These are phyloP conservation scores for Triticum timopheevii DNA, from an alignment of 176 grass and related monocot genomes.

Conservation along the genomic window DNA sequence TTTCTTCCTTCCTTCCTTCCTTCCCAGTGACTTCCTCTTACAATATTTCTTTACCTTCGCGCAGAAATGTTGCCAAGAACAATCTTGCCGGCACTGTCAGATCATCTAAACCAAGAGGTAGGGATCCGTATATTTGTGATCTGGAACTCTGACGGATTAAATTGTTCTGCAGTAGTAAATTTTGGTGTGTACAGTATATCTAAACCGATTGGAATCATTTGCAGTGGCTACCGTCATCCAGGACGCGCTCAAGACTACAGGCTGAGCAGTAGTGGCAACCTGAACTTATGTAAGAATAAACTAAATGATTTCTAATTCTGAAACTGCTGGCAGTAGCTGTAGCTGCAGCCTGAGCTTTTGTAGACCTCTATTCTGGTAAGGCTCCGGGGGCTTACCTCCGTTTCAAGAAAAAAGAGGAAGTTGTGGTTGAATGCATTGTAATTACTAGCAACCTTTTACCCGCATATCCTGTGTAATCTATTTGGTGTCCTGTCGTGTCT, in stretches of 20 bases:
- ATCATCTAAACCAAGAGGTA: conserved; percentile 38
- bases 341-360: neutral
- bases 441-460: too few species aligned
- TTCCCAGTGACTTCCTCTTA: neutral
- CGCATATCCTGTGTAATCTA: too few species aligned
- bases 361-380: neutral
- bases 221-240: conserved; percentile 20
- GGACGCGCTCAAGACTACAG: conserved; percentile 13
- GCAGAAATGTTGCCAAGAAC: conserved; percentile 46
- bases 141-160: neutral
- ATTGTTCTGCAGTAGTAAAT: neutral
- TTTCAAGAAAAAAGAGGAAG: too few species aligned
- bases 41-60: neutral
- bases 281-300: neutral
- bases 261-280: neutral
- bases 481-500: too few species aligned
- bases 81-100: conserved; percentile 16
- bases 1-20: neutral
- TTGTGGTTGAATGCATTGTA: too few species aligned
- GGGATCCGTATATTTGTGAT: neutral
- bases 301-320: neutral
- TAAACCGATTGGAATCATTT: neutral
- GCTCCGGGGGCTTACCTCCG: too few species aligned
- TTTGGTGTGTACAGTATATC: neutral
- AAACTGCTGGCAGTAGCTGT: neutral